These are phyloP conservation scores for Cystobasidium tubakii DNA, from an alignment of 768 basidiomycete genomes.

Conservation along the genomic window DNA sequence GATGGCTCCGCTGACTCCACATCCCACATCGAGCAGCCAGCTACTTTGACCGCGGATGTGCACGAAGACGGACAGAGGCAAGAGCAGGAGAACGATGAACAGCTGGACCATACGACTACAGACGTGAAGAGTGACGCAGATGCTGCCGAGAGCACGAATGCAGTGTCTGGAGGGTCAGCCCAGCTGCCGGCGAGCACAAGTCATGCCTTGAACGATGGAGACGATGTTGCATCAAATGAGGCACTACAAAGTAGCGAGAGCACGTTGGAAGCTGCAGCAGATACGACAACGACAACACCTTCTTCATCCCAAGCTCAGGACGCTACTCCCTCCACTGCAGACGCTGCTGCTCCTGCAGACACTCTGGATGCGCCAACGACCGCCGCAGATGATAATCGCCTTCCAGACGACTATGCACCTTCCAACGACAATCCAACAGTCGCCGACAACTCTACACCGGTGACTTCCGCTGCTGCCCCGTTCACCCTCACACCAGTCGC, in stretches of 20 bases:
- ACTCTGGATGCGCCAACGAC: background rate
- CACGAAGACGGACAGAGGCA: background rate
- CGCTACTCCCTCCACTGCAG: background rate
- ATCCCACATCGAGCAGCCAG: background rate
- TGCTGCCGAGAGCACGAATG: too few relatives aligned
- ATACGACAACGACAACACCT: background rate
- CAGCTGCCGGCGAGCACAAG: background rate
- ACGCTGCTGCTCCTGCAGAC: background rate
- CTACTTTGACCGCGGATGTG: conserved; percentile 14
- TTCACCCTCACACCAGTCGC: background rate
- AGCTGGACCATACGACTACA: background rate
- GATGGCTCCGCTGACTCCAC: background rate
- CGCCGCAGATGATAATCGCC: background rate
- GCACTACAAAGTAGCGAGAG: background rate
- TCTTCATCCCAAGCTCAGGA: background rate
- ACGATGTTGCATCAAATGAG: background rate
- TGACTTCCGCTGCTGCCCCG: background rate
- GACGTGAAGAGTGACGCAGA: background rate
- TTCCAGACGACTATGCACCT: background rate
- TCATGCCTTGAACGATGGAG: background rate
- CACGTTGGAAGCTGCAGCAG: background rate
- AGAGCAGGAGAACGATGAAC: conserved; percentile 9
- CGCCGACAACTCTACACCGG: background rate
- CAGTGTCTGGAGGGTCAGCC: background rate
- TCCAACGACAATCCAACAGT: background rate